Conservation (phyloP, 495 filamentous ascomycete species). For the Amniculicola lignicola region DNA sequence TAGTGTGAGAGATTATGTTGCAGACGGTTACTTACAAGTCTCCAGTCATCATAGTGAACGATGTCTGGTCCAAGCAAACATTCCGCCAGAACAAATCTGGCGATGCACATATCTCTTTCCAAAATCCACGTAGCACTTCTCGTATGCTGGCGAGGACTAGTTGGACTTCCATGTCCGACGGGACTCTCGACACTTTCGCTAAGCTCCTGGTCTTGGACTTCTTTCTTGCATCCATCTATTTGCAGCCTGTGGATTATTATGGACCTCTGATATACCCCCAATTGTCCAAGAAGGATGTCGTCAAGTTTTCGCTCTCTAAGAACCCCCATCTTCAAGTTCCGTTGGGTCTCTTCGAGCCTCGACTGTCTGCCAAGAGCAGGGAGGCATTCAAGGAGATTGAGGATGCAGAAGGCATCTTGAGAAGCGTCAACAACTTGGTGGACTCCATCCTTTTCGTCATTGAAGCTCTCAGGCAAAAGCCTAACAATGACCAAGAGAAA, state of each 20-base stretch:
- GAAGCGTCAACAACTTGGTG: background rate
- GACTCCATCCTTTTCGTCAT: background rate
- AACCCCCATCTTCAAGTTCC: background rate
- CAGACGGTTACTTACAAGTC: background rate
- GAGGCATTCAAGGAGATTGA: background rate
- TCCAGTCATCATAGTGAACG: background rate
- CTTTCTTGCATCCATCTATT: background rate
- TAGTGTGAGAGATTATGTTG: background rate
- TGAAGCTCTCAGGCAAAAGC: background rate
- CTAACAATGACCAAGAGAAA: background rate
- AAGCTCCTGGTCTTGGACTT: background rate
- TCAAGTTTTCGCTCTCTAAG: background rate
- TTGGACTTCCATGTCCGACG: background rate
- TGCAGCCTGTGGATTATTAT: background rate
- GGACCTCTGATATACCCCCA: background rate
- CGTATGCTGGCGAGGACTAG: background rate
- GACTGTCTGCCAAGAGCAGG: background rate
- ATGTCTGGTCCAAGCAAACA: background rate
- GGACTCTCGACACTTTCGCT: background rate
- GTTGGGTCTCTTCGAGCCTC: background rate
- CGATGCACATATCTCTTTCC: background rate
- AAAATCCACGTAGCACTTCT: background rate
- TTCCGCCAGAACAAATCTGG: background rate
- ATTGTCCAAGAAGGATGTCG: background rate
- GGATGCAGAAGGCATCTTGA: background rate